Conservation (phyloP, 1,284 basidiomycete genomes). For the Moniliophthora roreri region DNA sequence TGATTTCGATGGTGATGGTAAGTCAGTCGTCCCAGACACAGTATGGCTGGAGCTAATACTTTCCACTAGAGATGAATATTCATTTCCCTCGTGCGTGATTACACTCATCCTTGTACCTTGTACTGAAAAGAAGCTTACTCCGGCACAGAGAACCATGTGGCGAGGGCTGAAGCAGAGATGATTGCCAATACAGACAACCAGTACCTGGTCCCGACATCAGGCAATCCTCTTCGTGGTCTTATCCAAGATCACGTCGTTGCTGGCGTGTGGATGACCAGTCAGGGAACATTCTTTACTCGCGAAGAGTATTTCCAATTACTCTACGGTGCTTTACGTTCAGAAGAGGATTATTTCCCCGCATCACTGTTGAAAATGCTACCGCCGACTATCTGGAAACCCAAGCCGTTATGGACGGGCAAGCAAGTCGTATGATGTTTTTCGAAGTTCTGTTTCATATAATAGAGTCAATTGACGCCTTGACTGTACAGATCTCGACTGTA, state of each 20-base stretch:
- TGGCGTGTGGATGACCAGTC: slow-evolving; percentile 98
- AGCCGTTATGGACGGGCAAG: slow-evolving; percentile 95
- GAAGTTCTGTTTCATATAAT: not conserved
- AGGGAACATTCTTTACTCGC: slow-evolving; percentile 92
- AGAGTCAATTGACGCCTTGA: slow-evolving; percentile 1
- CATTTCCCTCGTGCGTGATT: slow-evolving; percentile 89
- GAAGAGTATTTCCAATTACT: slow-evolving; percentile 97
- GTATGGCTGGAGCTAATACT: not conserved
- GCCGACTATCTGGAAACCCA: slow-evolving; percentile 91
- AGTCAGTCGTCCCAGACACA: slow-evolving; percentile 20
- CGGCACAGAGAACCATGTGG: slow-evolving; percentile 79
- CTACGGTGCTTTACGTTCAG: slow-evolving; percentile 92
- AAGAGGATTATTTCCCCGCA: slow-evolving; percentile 70
- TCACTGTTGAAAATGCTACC: slow-evolving; percentile 82
- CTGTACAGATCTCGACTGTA: slow-evolving; percentile 82
- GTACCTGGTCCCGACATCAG: slow-evolving; percentile 97
- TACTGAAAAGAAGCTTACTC: not conserved
- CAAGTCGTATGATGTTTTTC: slow-evolving; percentile 74
- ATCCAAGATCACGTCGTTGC: slow-evolving; percentile 99
- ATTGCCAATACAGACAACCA: slow-evolving; percentile 99
- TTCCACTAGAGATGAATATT: slow-evolving; percentile 90
- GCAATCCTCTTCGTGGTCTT: slow-evolving; percentile 94
- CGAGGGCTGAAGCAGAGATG: slow-evolving; percentile 90
- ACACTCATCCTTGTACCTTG: not conserved
- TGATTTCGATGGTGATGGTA: slow-evolving; percentile 98